Evolutionary conservation across 176 grass and related monocot species (phyloP).

Genomic region (Rhynchospora pubera): DNA sequence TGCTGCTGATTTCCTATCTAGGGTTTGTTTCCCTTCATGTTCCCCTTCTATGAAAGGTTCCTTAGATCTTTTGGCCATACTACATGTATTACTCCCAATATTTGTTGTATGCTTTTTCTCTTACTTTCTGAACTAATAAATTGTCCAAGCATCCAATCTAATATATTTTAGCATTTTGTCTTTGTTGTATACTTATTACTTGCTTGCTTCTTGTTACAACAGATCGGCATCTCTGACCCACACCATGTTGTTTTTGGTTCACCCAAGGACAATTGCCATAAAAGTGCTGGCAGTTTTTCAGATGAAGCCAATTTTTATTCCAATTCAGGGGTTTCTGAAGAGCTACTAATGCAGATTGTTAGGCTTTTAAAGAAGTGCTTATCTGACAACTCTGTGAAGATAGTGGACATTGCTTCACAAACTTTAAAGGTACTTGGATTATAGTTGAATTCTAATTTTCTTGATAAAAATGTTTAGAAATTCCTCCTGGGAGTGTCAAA

Average conservation of each 20-base stretch:
- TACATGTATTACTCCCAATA: background rate
- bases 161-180: background rate
- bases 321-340: constrained; percentile 54
- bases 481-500: background rate
- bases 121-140: background rate
- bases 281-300: constrained; percentile 24
- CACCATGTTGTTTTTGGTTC: constrained; percentile 65
- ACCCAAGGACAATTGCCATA: constrained; percentile 34
- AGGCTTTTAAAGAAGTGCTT: constrained; percentile 73
- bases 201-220: constrained; percentile 13
- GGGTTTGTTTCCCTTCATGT: constrained; percentile 35
- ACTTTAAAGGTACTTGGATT: constrained; percentile 48
- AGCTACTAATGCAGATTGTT: constrained; percentile 53
- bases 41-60: background rate
- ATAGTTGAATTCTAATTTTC: constrained; percentile 4
- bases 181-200: background rate
- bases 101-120: constrained; percentile 1
- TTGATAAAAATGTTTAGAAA: background rate
- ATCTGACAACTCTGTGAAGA: constrained; percentile 78
- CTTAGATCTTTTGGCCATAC: background rate
- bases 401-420: constrained; percentile 59
- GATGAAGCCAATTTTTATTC: constrained; percentile 46
- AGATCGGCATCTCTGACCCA: constrained; percentile 74
- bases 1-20: constrained; percentile 89
- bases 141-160: background rate